Evolutionary conservation across 768 basidiomycete genomes (phyloP), one percentile per base, ranked within the genome.

Genomic region (Coprinopsis cinerea): DNA sequence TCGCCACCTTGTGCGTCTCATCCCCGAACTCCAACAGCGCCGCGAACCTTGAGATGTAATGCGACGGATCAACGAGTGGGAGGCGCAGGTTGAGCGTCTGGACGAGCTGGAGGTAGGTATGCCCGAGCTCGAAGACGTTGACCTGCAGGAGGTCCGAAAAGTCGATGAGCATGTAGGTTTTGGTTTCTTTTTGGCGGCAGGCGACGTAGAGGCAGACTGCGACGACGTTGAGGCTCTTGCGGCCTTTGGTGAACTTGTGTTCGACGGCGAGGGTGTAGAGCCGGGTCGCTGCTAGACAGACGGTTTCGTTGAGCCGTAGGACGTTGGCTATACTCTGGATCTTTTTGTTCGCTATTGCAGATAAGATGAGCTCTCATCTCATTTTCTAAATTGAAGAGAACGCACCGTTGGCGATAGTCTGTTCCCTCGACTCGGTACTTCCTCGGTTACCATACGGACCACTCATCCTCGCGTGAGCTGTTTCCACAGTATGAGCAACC

Each of bases 91-190:
- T 85, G 46, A 97, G 80, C 1, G 83, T 86, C 64, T 85, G 91
- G 11, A 95, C 85, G 25, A 98, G 84, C 61, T 96, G 92, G 28
- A 98, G 83, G 62, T 97, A 99, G 0, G 91, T 94, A 47, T 92
- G 87, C 0, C 96, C 96, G 17, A 99, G 86, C 60, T 93, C 92
- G 59, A 95, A 98, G 11, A 99, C 96, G 61, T 98, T 53, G 56
- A 88, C 94, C 72, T 92, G 88, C 2, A 99, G 78, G 34, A 94
- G 73, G 62, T 98, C 95, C n/a, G 92, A 92, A 59, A 99, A 98
- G 68, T 99, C 96, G 54, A 99, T 98, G 22, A 99, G 81, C 96
- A 98, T 98, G 65, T 94, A 90, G 49, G 85, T 91, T 46, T 86
- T 71, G 0, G 90, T 92, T 66, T 95, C 90, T 59, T 87, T 88